Base-by-base conservation (phyloP, 768 basidiomycete genomes). In the Nidula microcarpa region DNA sequence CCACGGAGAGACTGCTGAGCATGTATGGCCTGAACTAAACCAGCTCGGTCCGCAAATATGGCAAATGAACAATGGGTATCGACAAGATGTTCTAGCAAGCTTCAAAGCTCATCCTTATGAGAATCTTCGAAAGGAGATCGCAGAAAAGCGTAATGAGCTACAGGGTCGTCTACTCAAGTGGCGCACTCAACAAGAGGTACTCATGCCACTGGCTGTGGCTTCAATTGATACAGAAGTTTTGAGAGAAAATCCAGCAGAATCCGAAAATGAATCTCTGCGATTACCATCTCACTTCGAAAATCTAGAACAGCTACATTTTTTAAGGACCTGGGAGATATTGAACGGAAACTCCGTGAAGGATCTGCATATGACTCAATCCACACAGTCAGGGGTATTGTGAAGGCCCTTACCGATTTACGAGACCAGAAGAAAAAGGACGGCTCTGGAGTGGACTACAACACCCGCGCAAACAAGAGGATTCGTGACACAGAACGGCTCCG, bases 1-100 rank as follows among this genome's bases (percentile, higher is more conserved):
- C 41, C 57, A 65, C 52, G 69, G 69, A 0, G 68, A 72, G 56
- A 62, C 57, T 0, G 60, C 64, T 0, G 69, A 72, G 57, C 53
- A 60, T 2, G 18, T 35, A 1, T 71, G 70, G 69, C 16, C 51
- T 0, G 54, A 62, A 18, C 13, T 49, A 1, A 69, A 70, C 47
- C 57, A 58, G 13, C 50, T 64, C 2, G 63, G 55, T 0, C 44
- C 52, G 1, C 60, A 60, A 17, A 60, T 57, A 0, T 53, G 61
- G 0, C 66, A 70, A 39, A 70, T 70, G 69, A 65, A 61, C 35
- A 50, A 56, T 9, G 68, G 68, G 0, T 57, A 68, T 54, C 58
- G 65, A 11, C 62, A 66, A 5, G 67, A 68, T 17, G 58, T 55
- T 7, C 39, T 63, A 3, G 64, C n/a, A n/a, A n/a, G n/a, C n/a